Percentiles rank a stretch among this genome's conserved stretches.
Conservation (phyloP, 1,284 basidiomycete species). For the Wolfiporia cocos region DNA sequence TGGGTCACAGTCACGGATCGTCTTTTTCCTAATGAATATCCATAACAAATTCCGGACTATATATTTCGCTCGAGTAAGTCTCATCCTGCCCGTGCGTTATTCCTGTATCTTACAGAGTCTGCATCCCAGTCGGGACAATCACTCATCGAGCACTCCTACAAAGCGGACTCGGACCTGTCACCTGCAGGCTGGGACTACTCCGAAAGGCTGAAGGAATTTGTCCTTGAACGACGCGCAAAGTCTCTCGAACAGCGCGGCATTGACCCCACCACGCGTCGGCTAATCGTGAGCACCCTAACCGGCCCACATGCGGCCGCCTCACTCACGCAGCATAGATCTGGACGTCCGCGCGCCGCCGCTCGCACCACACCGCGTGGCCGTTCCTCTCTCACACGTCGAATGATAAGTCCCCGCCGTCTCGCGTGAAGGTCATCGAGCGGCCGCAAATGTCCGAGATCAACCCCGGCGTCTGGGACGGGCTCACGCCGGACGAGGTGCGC, state of each 20-base stretch:
- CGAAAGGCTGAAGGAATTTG: conserved; percentile 80
- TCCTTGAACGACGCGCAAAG: conserved; percentile 69
- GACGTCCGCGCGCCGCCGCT: conserved; percentile 91
- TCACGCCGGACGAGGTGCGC: conserved; percentile 86
- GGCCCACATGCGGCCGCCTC: background rate
- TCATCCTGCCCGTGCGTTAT: background rate
- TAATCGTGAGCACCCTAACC: conserved; percentile 53
- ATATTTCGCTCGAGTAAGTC: conserved; percentile 83
- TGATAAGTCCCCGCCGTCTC: conserved; percentile 24
- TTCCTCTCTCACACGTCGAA: conserved; percentile 51
- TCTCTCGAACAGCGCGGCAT: conserved; percentile 63
- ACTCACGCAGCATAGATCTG: conserved; percentile 64
- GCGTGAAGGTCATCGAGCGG: conserved; percentile 87
- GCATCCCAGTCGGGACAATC: conserved; percentile 79
- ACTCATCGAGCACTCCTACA: conserved; percentile 97
- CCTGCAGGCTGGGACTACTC: conserved; percentile 95
- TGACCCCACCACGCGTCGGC: conserved; percentile 57
- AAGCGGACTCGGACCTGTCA: conserved; percentile 95
- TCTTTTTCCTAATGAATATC: conserved; percentile 98
- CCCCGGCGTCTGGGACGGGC: conserved; percentile 93
- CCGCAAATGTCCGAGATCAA: conserved; percentile 98
- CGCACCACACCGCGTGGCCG: conserved; percentile 95
- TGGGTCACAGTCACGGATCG: conserved; percentile 71
- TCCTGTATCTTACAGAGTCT: no score
- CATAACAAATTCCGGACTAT: conserved; percentile 90